Conservation (phyloP, 2,329 filamentous ascomycete genomes). For the Alternaria arborescens region DNA sequence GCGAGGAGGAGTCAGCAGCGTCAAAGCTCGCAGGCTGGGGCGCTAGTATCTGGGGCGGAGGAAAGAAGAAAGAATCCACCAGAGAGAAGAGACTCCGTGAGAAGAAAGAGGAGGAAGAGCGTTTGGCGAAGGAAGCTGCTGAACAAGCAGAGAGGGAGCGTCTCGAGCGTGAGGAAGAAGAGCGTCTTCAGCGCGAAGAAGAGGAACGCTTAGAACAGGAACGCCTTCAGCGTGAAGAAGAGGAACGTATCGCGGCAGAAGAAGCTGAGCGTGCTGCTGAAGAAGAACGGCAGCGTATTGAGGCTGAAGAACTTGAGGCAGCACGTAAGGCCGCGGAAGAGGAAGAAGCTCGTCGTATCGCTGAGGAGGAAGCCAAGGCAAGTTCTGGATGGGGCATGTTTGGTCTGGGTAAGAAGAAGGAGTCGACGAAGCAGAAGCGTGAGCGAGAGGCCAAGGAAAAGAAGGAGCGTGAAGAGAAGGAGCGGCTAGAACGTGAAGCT, state of each 20-base stretch:
- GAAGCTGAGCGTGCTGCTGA: slow-evolving; percentile 36
- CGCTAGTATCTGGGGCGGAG: slow-evolving; percentile 33
- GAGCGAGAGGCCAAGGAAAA: slow-evolving; percentile 42
- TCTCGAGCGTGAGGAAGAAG: slow-evolving; percentile 36
- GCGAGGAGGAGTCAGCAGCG: slow-evolving; percentile 30
- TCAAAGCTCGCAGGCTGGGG: slow-evolving; percentile 46
- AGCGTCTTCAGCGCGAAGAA: slow-evolving; percentile 50
- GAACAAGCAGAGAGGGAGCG: slow-evolving; percentile 36
- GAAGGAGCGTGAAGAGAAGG: slow-evolving; percentile 40
- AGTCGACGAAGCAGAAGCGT: slow-evolving; percentile 39
- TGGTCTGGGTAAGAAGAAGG: slow-evolving; percentile 46
- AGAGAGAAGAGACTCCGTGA: slow-evolving; percentile 45
- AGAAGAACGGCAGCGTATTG: slow-evolving; percentile 37
- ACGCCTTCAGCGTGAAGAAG: slow-evolving; percentile 42
- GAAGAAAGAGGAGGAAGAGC: slow-evolving; percentile 46
- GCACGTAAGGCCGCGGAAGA: slow-evolving; percentile 7
- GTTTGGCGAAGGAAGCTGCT: slow-evolving; percentile 16
- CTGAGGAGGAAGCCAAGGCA: slow-evolving; percentile 36
- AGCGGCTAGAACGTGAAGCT: slow-evolving; percentile 38
- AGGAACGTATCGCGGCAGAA: slow-evolving; percentile 50
- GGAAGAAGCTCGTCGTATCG: slow-evolving; percentile 31
- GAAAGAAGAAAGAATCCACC: slow-evolving; percentile 51
- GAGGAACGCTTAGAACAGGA: slow-evolving; percentile 33
- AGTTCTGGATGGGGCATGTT: slow-evolving; percentile 31
- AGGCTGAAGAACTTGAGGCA: slow-evolving; percentile 32